Evolutionary conservation across 1,284 basidiomycete genomes (phyloP), one percentile per base, ranked within the genome.

Genomic region (Apiotrichum domesticum): DNA sequence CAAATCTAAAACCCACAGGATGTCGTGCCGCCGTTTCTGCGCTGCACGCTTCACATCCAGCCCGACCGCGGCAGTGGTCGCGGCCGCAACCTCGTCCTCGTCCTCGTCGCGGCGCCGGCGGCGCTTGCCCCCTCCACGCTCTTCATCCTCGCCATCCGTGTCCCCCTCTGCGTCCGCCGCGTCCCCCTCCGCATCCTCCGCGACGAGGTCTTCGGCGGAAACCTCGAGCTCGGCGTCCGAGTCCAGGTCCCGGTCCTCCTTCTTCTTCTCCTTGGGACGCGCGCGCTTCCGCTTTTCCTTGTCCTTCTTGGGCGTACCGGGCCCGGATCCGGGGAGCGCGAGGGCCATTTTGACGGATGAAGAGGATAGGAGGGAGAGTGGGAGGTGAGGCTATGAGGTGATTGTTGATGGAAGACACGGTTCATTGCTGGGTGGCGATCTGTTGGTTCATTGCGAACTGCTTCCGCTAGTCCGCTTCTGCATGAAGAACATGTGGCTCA

Each of bases 151-250:
- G 13, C 64, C 66, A 13, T 55, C 63, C 3, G 63, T 66, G 6
- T 56, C 67, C 21, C 62, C 65, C 4, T 59, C 66, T 4, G 6
- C 48, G 43, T 46, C 60, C 34, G 32, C 34, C 15, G 40, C 43
- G 15, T 39, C 29, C 14, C 32, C 37, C 2, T 29, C 47, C n/a
- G 11, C 47, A 21, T 45, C 63, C 6, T 53, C 64, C 4, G 47
- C 61, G 7, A 66, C 53, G 5, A 66, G 35, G 46, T 68, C 65
- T 21, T 64, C 61, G 8, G 63, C 63, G 2, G 54, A 56, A 33
- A 63, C 46, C 33, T 63, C 62, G 10, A 63, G 46, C 46, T 63
- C 62, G n/a, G 52, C 62, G 6, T 63, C 62, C n/a, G 42, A 45
- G 33, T 62, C 59, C 34, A 46, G 37, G 0, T 55, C 53, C 41